Conservation (phyloP, 139 green algal genomes). For the Gonium pectorale region DNA sequence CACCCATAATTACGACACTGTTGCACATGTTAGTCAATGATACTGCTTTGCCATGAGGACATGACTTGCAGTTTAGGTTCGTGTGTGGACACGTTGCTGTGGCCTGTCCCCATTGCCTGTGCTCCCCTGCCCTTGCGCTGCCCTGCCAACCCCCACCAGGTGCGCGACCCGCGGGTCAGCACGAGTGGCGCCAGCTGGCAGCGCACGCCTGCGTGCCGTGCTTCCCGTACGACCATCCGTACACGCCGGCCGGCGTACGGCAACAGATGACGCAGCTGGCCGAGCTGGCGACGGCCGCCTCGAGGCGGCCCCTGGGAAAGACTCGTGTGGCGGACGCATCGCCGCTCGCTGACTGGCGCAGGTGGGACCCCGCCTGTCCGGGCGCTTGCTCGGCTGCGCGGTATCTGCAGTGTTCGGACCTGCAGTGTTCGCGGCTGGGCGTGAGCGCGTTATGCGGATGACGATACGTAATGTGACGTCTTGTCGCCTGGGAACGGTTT, state of each 20-base stretch:
- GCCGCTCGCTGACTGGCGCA: slow-evolving; percentile 20
- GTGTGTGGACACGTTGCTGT: too few relatives aligned
- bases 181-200: slow-evolving; percentile 73
- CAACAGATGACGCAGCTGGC: background rate
- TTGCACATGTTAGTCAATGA: too few relatives aligned
- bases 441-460: background rate
- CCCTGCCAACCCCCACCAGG: slow-evolving; percentile 18
- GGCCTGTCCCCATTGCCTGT: too few relatives aligned
- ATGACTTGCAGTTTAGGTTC: too few relatives aligned
- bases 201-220: slow-evolving; percentile 42
- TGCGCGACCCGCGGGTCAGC: slow-evolving; percentile 58
- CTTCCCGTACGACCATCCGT: slow-evolving; percentile 67
- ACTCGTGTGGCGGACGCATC: background rate
- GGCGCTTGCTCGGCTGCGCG: too few relatives aligned
- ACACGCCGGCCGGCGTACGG: slow-evolving; percentile 52
- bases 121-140: too few relatives aligned
- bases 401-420: too few relatives aligned
- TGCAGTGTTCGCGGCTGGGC: background rate
- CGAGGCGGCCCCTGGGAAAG: slow-evolving; percentile 9
- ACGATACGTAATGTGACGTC: background rate
- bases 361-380: slow-evolving; percentile 26
- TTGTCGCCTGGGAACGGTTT: background rate
- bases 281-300: slow-evolving; percentile 7
- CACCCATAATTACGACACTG: too few relatives aligned
- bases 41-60: too few relatives aligned